Evolutionary conservation across 768 basidiomycete genomes (phyloP), one percentile per base, ranked within the genome.

Genomic region (Lactifluus piperatus): DNA sequence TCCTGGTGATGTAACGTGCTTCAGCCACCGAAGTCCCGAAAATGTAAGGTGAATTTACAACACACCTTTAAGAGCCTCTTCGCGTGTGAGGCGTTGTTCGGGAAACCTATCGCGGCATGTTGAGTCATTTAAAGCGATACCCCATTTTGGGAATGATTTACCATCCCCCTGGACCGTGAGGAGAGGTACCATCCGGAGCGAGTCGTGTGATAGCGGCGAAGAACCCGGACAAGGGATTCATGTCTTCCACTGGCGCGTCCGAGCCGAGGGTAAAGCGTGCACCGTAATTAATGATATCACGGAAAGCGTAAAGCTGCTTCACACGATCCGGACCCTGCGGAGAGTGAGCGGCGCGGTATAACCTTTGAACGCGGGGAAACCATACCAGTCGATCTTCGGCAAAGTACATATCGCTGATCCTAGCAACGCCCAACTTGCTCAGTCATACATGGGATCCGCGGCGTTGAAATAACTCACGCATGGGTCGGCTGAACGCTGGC

Each of bases 401-500:
- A 69, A 88, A 95, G 79, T 84, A 86, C 92, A 95, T 94, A 66
- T 91, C 90, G 62, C 85, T 88, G 62, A 80, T 85, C 54, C 86
- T 87, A 65, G 57, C 4, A 5, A 65, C 52, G 47, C 24, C 55
- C n/a, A 45, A 57, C 51, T 45, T 62, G 50, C 43, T 45, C 39
- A 32, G 58, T 45, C 26, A 60, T 34, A 9, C 27, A 24, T 44
- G 22, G 29, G 43, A 59, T 49, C 18, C 36, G 41, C 20, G 49
- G 36, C 47, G 18, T 13, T 27, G 16, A 41, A 18, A 26, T 49
- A 30, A 80, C 87, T 68, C 68, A 91, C 81, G 80, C 90, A 74
- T 94, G 92, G 4, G 89, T 92, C 14, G 93, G 92, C 69, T 95
- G 93, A 11, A 94, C 78, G 66, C 89, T 93, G 18, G 87, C 91